These are phyloP conservation scores for Arthrobotrys megalospora DNA, from an alignment of 2,329 filamentous ascomycete genomes.

Conservation along the genomic window DNA sequence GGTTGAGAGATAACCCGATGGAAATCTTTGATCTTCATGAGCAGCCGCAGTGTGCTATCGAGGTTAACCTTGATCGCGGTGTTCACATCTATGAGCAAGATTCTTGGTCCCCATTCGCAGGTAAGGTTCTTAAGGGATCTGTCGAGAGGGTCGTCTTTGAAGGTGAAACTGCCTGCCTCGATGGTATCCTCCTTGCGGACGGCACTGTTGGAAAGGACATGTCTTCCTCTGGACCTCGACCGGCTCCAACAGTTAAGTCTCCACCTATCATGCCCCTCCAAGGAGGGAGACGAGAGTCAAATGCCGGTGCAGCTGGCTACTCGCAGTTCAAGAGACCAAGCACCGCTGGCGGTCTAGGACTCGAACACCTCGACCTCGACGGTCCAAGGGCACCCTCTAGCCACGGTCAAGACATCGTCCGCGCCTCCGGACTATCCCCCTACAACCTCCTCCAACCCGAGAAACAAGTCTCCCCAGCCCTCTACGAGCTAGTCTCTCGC, in stretches of 20 bases:
- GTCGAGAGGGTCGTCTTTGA: slow-evolving; percentile 84
- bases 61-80: slow-evolving; percentile 80
- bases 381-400: slow-evolving; percentile 64
- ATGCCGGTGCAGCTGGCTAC: slow-evolving; percentile 64
- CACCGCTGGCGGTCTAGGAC: slow-evolving; percentile 68
- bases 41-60: slow-evolving; percentile 79
- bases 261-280: slow-evolving; percentile 48
- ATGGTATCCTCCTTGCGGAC: slow-evolving; percentile 75
- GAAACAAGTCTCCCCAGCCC: slow-evolving; percentile 57
- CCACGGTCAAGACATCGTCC: slow-evolving; percentile 61
- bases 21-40: slow-evolving; percentile 87
- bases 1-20: slow-evolving; percentile 83
- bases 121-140: slow-evolving; percentile 77
- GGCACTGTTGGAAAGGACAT: slow-evolving; percentile 79
- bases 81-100: slow-evolving; percentile 73
- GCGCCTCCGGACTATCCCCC: slow-evolving; percentile 38
- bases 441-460: slow-evolving; percentile 56
- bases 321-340: slow-evolving; percentile 73
- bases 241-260: slow-evolving; percentile 65
- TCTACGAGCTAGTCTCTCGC: slow-evolving; percentile 72
- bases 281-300: slow-evolving; percentile 48
- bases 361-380: slow-evolving; percentile 67
- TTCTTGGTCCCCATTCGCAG: slow-evolving; percentile 80
- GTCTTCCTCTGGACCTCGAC: slow-evolving; percentile 74
- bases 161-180: slow-evolving; percentile 80